phyloP scores from a whole-genome alignment of 129 eudicot species.

The Kitagawia praeruptora region DNA sequence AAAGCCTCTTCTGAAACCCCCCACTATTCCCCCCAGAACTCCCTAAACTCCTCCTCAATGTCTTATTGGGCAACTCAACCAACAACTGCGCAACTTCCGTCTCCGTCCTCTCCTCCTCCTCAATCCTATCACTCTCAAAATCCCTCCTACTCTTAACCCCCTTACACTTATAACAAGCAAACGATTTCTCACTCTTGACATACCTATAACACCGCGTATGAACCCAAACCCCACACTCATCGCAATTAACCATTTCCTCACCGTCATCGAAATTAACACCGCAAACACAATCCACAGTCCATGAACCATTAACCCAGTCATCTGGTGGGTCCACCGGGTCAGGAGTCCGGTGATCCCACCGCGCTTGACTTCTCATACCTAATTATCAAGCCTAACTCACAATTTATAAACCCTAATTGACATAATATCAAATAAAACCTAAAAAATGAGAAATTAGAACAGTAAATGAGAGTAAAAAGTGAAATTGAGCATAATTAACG shows the following conservation, averaged over 20 bases:
- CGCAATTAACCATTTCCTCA: slow-evolving; percentile 98
- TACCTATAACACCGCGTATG: slow-evolving; percentile 84
- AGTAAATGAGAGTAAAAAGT: not conserved
- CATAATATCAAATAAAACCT: not conserved
- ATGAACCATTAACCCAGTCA: slow-evolving; percentile 92
- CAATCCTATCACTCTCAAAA: slow-evolving; percentile 27
- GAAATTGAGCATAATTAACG: not conserved
- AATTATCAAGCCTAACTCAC: slow-evolving; percentile 6
- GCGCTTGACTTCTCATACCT: slow-evolving; percentile 51
- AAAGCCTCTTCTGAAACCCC: slow-evolving; percentile 32
- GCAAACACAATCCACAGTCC: slow-evolving; percentile 95
- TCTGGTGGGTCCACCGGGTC: slow-evolving; percentile 47
- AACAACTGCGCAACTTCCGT: slow-evolving; percentile 86
- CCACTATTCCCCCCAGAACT: slow-evolving; percentile 15
- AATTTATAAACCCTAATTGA: slow-evolving; percentile 12
- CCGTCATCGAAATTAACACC: slow-evolving; percentile 96
- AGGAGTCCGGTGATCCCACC: slow-evolving; percentile 64
- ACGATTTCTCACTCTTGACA: slow-evolving; percentile 76
- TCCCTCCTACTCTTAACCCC: slow-evolving; percentile 43
- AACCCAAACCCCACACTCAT: slow-evolving; percentile 99
- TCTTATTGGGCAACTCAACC: slow-evolving; percentile 61
- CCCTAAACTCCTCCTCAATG: slow-evolving; percentile 42
- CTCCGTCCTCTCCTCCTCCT: slow-evolving; percentile 23
- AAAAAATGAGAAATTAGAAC: not conserved
- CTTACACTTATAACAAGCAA: slow-evolving; percentile 87